Evolutionary conservation across 495 filamentous ascomycete genomes (phyloP).

Genomic region (Podospora pseudocomata): DNA sequence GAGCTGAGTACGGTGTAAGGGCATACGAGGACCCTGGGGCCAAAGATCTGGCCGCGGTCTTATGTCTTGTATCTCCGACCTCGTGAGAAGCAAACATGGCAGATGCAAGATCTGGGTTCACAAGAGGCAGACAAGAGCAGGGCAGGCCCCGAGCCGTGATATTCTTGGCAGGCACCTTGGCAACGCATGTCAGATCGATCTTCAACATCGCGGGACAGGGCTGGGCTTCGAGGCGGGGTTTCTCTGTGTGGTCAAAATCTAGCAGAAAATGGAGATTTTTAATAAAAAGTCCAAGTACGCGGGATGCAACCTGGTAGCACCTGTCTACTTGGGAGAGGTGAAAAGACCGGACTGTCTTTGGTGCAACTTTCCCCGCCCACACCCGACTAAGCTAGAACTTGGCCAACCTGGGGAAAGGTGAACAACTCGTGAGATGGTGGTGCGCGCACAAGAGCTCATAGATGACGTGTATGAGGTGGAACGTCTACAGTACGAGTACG

Average conservation of each 20-base stretch:
- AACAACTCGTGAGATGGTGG: neutral
- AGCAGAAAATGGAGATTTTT: neutral
- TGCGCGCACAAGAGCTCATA: neutral
- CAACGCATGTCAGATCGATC: slow-evolving; percentile 18
- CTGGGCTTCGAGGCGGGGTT: neutral
- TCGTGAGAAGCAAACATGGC: neutral
- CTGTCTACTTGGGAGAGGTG: neutral
- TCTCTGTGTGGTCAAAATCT: neutral
- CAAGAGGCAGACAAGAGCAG: neutral
- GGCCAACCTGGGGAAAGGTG: neutral
- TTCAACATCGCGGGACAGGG: neutral
- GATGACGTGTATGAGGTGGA: neutral
- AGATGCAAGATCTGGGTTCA: neutral
- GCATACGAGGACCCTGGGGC: neutral
- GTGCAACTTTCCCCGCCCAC: neutral
- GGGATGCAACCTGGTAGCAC: neutral
- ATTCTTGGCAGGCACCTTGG: slow-evolving; percentile 24
- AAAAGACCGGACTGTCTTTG: neutral
- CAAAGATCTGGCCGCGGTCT: neutral
- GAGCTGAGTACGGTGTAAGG: neutral
- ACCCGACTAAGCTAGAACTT: neutral
- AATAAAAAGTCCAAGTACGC: neutral
- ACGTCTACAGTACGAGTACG: neutral
- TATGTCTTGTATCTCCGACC: neutral
- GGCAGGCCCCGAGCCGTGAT: neutral